Conservation (phyloP, 2,329 filamentous ascomycete genomes). For the Cercospora sp. region DNA sequence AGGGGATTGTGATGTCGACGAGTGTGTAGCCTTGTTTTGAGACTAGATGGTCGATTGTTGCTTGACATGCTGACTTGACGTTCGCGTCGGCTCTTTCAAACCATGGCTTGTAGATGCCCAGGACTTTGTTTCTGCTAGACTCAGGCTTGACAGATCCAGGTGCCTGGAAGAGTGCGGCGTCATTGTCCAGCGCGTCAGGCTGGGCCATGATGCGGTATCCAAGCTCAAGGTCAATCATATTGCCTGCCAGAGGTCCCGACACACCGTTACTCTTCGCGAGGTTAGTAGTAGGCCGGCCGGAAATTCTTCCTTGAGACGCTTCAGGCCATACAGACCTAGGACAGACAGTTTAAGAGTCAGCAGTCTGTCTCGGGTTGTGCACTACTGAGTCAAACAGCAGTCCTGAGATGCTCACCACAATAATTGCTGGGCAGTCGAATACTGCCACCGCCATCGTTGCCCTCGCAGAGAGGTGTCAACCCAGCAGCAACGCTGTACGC, state of each 20-base stretch:
- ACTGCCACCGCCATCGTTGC: slow-evolving; percentile 72
- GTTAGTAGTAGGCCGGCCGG: slow-evolving; percentile 58
- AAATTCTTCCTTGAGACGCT: slow-evolving; percentile 73
- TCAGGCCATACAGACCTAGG: slow-evolving; percentile 70
- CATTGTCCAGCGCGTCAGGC: slow-evolving; percentile 64
- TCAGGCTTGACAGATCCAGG: slow-evolving; percentile 28
- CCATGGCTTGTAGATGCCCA: slow-evolving; percentile 71
- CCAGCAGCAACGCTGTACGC: slow-evolving; percentile 70
- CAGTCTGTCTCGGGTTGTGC: neutral
- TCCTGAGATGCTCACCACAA: slow-evolving; percentile 52
- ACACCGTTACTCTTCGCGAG: slow-evolving; percentile 65
- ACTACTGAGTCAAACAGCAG: neutral
- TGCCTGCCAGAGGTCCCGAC: slow-evolving; percentile 73
- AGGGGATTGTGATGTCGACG: slow-evolving; percentile 65
- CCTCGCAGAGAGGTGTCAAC: slow-evolving; percentile 72
- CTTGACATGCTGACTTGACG: slow-evolving; percentile 64
- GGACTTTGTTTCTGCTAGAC: slow-evolving; percentile 52
- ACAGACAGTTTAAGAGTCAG: neutral
- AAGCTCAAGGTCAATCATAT: slow-evolving; percentile 73
- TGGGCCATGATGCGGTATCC: slow-evolving; percentile 80
- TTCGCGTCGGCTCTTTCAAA: slow-evolving; percentile 66
- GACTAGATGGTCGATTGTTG: slow-evolving; percentile 61
- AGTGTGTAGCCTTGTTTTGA: slow-evolving; percentile 54
- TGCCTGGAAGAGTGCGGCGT: slow-evolving; percentile 64
- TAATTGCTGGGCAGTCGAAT: slow-evolving; percentile 72